These are phyloP conservation scores for Nyctanthes arbortristis DNA, from an alignment of 257 asterid species.

Conservation along the genomic window DNA sequence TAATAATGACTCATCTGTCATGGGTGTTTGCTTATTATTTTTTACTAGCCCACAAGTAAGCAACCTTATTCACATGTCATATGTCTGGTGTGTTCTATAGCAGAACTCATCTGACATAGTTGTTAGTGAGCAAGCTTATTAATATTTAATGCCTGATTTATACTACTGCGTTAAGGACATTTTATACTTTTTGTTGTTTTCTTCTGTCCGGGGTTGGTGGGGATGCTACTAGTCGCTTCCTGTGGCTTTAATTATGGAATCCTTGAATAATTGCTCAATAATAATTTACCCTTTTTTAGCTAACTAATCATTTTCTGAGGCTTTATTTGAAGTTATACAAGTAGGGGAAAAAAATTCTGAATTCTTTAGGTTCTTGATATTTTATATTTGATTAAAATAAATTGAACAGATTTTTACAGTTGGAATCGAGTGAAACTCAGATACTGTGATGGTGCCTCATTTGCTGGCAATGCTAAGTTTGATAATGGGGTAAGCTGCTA, in stretches of 20 bases:
- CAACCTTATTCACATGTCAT: neutral
- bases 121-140: no score
- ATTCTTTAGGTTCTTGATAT: neutral
- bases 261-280: no score
- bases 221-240: slow-evolving; percentile 1
- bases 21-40: neutral
- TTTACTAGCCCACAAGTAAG: no score
- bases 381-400: slow-evolving; percentile 17
- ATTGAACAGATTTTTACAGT: slow-evolving; percentile 78
- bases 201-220: neutral
- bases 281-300: no score
- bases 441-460: slow-evolving; percentile 97
- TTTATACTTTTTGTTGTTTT: neutral
- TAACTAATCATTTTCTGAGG: no score
- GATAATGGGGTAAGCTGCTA: slow-evolving; percentile 65
- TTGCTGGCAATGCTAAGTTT: slow-evolving; percentile 71
- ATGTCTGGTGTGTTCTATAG: no score
- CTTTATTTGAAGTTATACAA: no score
- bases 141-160: no score
- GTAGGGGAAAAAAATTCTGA: no score
- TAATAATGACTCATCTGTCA: neutral
- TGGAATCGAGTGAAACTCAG: slow-evolving; percentile 96
- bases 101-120: no score
- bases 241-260: neutral
- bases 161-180: neutral